Base-by-base conservation (phyloP, 352 stramenopile species). In the Globisporangium alternatum region DNA sequence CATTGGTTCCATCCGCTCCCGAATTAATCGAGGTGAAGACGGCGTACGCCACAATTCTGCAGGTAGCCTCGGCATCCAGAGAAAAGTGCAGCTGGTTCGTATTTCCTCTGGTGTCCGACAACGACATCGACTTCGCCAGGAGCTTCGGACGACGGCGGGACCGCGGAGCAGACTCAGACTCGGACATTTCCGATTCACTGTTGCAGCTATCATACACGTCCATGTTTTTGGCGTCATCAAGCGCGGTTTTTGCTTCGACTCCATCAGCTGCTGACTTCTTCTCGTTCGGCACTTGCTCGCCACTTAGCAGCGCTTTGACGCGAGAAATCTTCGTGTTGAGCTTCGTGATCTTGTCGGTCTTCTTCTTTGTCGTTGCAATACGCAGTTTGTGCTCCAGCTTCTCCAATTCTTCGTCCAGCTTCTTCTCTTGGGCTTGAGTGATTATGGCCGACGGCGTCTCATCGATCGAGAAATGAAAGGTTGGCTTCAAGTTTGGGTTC, bases 351-450 rank as follows among this genome's bases (percentile, higher is more conserved):
- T 96, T 96, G 49, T 96, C 88, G 2, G 76, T 65, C 58, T 96
- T 96, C 65, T 96, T 96, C 71, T 96, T 96, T 15, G 88, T 96
- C 62, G 88, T 74, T 17, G 87, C 86, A 56, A 96, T 96, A 9
- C 88, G 83, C 22, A 96, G 62, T 64, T 96, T 96, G 64, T 96
- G 88, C 64, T 96, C 88, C 52, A 96, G 66, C 60, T 96, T 96
- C 54, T 96, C 88, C 52, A 96, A 52, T 62, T 96, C 88, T 74
- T 96, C 88, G 52, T 96, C 88, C 15, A 96, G 62, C 56, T 95
- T 96, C 52, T 95, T 94, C 65, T 96, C 88, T 64, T 96, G 87
- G 1, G 87, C 88, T 76, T 96, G 88, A 43, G 88, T 95, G 54
- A 96, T 94, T 33, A 83, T 87, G 21, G 83, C 73, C 7, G 85